phyloP scores from a whole-genome alignment of 2,329 filamentous ascomycete genomes.

The Alternaria ventricosa region DNA sequence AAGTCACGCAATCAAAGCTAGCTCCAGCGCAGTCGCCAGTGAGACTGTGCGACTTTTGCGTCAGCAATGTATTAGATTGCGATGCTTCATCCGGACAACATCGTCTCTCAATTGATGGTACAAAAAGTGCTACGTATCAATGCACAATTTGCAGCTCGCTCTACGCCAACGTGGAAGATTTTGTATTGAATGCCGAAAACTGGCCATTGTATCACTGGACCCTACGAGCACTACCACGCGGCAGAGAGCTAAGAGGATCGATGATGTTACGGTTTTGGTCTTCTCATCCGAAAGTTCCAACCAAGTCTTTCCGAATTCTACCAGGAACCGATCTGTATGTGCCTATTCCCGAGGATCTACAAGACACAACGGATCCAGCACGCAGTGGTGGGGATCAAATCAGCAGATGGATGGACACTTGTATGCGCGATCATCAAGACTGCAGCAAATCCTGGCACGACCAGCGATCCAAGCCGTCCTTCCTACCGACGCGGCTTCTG shows the following conservation, averaged over 20 bases:
- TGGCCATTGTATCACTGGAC: constrained; percentile 2
- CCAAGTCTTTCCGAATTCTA: background rate
- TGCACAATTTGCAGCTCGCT: background rate
- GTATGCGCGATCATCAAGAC: background rate
- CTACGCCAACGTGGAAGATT: background rate
- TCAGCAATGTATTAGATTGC: background rate
- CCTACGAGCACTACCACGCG: background rate
- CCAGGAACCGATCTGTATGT: background rate
- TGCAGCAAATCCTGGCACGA: background rate
- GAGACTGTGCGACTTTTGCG: background rate
- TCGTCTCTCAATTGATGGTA: background rate
- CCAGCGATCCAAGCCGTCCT: background rate
- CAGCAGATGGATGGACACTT: background rate
- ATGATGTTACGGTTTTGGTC: background rate
- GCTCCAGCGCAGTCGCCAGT: background rate
- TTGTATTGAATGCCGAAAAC: background rate
- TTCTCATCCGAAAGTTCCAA: background rate
- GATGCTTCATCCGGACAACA: background rate
- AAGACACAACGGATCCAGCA: background rate
- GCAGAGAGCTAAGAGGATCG: background rate
- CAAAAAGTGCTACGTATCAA: background rate
- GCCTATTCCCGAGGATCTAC: background rate
- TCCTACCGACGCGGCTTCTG: background rate
- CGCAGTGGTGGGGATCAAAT: background rate
- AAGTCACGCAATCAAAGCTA: background rate